A percentile compares a stretch with the other conserved stretches of the same genome.
Conservation (phyloP, 2,329 filamentous ascomycete genomes). For the Penicillium oxalicum region DNA sequence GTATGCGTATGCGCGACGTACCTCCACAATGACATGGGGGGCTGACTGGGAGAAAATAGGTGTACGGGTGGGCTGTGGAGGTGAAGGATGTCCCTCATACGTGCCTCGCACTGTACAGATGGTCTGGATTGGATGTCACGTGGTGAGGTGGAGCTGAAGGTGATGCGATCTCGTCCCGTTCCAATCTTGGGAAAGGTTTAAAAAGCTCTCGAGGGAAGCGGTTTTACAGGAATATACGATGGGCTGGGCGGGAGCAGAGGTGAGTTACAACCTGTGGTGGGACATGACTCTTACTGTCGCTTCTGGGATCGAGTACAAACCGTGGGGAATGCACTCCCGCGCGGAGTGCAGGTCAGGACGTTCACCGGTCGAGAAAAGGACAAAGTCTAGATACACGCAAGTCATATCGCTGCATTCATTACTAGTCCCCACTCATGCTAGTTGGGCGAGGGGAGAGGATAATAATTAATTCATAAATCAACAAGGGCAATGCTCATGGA, state of each 20-base stretch:
- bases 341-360: no score
- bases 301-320: not conserved
- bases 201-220: no score
- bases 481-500: conserved; percentile 6
- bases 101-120: no score
- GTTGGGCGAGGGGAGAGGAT: conserved; percentile 4
- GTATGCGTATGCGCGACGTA: conserved; percentile 11
- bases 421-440: conserved; percentile 17
- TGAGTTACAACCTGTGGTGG: no score
- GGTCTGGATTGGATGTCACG: no score
- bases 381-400: not conserved
- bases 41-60: not conserved
- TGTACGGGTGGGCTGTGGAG: not conserved
- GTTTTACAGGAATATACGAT: no score
- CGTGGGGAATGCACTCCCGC: not conserved
- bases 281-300: no score
- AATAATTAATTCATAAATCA: conserved; percentile 11
- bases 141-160: no score
- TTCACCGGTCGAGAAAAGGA: not conserved
- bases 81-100: not conserved
- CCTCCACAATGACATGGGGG: conserved; percentile 37
- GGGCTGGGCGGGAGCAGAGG: no score
- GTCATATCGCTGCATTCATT: conserved; percentile 14
- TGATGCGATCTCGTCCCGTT: no score
- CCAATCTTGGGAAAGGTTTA: no score